A percentile compares a stretch with the other conserved stretches of the same genome.
These are phyloP conservation scores for Metarhizium rileyi DNA, from an alignment of 2,329 filamentous ascomycete genomes.

Conservation along the genomic window DNA sequence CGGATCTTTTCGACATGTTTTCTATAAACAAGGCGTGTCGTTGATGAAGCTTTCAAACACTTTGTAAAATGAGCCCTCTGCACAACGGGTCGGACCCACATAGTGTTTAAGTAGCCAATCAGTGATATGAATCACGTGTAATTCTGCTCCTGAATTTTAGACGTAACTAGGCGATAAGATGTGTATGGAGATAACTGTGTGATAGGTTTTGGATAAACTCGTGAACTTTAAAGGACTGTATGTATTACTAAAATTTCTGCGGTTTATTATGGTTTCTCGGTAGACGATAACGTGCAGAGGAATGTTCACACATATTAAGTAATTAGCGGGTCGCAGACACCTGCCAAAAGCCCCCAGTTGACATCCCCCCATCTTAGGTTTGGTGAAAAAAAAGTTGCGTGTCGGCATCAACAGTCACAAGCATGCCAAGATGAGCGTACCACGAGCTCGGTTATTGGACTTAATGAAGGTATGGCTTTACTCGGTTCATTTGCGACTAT, in stretches of 20 bases:
- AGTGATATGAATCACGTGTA: neutral
- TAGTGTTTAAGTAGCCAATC: neutral
- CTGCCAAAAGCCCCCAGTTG: neutral
- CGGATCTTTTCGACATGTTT: constrained; percentile 5
- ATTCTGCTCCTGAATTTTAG: no score
- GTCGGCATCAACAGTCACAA: constrained; percentile 15
- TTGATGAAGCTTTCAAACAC: neutral
- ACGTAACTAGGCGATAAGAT: no score
- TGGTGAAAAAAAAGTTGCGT: neutral
- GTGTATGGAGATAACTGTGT: no score
- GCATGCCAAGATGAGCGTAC: constrained; percentile 47
- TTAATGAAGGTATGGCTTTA: constrained; percentile 62
- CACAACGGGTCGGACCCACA: neutral
- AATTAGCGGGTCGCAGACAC: neutral
- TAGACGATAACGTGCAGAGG: neutral
- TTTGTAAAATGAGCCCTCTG: no score
- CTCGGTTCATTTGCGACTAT: neutral
- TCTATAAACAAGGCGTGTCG: neutral
- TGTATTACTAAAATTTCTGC: no score
- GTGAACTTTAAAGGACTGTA: no score
- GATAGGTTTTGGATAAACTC: no score
- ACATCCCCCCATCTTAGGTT: neutral
- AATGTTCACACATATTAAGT: neutral
- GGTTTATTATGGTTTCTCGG: no score
- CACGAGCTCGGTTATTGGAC: constrained; percentile 54